phyloP scores from a whole-genome alignment of 345 rosid genomes.

The Populus pruinosa region DNA sequence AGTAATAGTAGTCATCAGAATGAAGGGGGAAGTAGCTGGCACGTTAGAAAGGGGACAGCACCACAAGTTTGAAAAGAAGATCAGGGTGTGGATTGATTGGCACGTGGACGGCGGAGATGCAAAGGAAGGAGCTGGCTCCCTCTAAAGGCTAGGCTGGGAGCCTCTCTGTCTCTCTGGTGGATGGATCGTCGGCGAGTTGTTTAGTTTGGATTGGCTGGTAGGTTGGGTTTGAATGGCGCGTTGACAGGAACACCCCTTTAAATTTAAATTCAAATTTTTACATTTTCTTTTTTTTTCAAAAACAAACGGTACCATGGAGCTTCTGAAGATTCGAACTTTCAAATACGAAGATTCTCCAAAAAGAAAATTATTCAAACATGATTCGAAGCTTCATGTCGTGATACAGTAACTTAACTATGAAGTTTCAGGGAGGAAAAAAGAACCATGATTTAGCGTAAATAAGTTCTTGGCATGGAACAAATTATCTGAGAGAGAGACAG shows the following conservation, averaged over 20 bases:
- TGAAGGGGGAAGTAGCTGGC: conserved; percentile 4
- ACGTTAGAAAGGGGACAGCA: not conserved
- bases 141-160: not conserved
- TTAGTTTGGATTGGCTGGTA: not conserved
- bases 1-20: not conserved
- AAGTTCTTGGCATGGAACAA: not conserved
- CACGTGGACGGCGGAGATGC: conserved; percentile 16
- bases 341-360: not conserved
- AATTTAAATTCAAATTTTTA: no score
- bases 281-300: no score
- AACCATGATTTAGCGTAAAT: not conserved
- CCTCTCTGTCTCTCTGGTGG: not conserved
- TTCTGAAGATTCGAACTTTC: not conserved
- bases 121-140: not conserved
- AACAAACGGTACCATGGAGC: no score
- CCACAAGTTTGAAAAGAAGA: conserved; percentile 2
- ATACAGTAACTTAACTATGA: not conserved
- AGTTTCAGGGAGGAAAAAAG: not conserved
- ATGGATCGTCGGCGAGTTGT: not conserved
- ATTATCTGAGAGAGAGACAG: not conserved
- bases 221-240: not conserved
- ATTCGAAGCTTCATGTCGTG: not conserved
- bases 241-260: no score
- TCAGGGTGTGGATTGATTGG: not conserved
- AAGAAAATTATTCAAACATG: not conserved